Percentiles rank a stretch among this genome's conserved stretches.
Evolutionary conservation across 257 asterid species (phyloP).

Genomic region (Leonotis leonurus): DNA sequence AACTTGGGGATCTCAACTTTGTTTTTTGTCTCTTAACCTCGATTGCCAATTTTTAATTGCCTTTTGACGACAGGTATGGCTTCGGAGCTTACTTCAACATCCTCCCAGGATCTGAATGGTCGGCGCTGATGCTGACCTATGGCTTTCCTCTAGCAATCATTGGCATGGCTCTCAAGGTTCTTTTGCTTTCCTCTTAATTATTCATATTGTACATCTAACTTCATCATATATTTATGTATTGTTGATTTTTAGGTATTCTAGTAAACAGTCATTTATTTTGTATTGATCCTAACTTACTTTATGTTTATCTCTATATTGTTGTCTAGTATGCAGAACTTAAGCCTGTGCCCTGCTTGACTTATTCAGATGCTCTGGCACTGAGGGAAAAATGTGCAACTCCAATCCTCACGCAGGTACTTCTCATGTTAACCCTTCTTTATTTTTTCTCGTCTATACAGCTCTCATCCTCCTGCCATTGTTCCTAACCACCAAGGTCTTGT

Average conservation of each 20-base stretch:
- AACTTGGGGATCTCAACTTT: background rate
- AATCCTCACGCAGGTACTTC: constrained; percentile 73
- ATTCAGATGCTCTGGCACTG: constrained; percentile 64
- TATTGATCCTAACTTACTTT: background rate
- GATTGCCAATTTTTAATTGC: constrained; percentile 7
- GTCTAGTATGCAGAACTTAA: constrained; percentile 97
- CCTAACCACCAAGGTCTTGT: background rate
- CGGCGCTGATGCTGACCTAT: constrained; percentile 91
- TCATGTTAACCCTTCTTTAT: constrained; percentile 5
- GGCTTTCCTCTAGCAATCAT: constrained; percentile 97
- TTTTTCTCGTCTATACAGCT: background rate
- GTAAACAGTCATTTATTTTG: background rate
- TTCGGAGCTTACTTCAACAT: constrained; percentile 95
- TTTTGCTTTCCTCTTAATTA: constrained; percentile 8
- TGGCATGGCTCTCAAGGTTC: constrained; percentile 99
- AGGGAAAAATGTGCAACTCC: constrained; percentile 92
- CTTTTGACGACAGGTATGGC: constrained; percentile 55
- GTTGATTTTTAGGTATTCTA: background rate
- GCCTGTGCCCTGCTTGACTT: constrained; percentile 94
- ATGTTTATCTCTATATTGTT: constrained; percentile 7
- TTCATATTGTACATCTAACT: background rate
- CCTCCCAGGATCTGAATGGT: constrained; percentile 99
- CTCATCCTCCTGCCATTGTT: background rate
- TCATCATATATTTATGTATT: background rate
- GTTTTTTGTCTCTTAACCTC: background rate